phyloP scores from a whole-genome alignment of 192 early-diverging fungal species.

The Helicostylum pulchrum region DNA sequence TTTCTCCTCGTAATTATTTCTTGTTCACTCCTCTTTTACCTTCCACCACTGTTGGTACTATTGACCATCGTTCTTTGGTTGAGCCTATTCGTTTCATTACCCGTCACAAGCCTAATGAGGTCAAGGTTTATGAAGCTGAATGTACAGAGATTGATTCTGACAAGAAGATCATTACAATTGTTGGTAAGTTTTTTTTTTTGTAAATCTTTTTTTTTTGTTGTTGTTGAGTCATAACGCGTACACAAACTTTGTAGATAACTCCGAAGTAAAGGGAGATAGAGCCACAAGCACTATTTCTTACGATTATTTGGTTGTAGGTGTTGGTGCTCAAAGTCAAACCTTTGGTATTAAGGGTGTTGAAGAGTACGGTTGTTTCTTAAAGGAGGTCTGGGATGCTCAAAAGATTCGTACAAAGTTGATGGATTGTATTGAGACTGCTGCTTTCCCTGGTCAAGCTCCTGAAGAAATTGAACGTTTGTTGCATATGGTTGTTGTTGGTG shows the following conservation, averaged over 20 bases:
- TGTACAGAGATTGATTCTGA: constrained; percentile 86
- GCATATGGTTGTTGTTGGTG: constrained; percentile 79
- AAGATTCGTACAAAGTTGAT: constrained; percentile 74
- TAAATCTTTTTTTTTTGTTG: background rate
- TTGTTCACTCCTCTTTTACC: constrained; percentile 73
- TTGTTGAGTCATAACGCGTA: background rate
- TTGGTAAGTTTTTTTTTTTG: constrained; percentile 44
- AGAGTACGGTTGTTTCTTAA: constrained; percentile 75
- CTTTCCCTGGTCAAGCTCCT: constrained; percentile 70
- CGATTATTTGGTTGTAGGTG: constrained; percentile 77
- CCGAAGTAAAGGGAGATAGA: constrained; percentile 63
- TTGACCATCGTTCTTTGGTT: constrained; percentile 84
- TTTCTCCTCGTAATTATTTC: constrained; percentile 88
- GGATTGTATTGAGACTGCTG: constrained; percentile 69
- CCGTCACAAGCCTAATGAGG: constrained; percentile 80
- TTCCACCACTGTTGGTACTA: constrained; percentile 82
- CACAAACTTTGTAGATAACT: constrained; percentile 65
- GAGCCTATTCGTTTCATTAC: constrained; percentile 84
- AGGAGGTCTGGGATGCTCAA: constrained; percentile 74
- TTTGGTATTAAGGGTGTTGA: constrained; percentile 77
- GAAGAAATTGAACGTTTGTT: constrained; percentile 70
- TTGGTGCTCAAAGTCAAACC: constrained; percentile 76
- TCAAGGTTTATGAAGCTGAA: constrained; percentile 86
- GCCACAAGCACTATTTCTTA: constrained; percentile 58
- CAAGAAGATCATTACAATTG: constrained; percentile 74